A percentile compares a stretch with the other conserved stretches of the same genome.
phyloP scores from a whole-genome alignment of 2,329 filamentous ascomycete species.

The Fusarium begoniae region DNA sequence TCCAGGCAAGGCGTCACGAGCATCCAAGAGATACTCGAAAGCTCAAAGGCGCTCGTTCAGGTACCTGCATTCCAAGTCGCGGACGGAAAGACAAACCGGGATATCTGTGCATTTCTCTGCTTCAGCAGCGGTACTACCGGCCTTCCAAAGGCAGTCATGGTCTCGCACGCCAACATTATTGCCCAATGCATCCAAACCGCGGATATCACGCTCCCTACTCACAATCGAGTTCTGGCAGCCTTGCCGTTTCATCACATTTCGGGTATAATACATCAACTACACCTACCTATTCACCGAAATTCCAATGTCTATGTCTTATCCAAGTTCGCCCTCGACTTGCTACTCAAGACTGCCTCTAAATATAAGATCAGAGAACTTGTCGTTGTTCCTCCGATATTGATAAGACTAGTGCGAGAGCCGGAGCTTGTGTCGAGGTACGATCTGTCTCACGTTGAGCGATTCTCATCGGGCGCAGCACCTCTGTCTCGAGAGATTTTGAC shows the following conservation, averaged over 20 bases:
- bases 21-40: neutral
- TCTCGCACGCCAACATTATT: slow-evolving; percentile 37
- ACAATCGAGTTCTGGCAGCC: slow-evolving; percentile 24
- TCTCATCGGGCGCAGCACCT: slow-evolving; percentile 31
- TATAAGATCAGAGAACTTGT: neutral
- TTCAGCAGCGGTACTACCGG: slow-evolving; percentile 40
- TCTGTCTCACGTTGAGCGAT: slow-evolving; percentile 6
- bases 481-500: slow-evolving; percentile 11
- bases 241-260: slow-evolving; percentile 44
- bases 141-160: slow-evolving; percentile 36
- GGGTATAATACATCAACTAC: neutral
- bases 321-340: neutral
- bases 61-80: neutral
- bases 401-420: neutral
- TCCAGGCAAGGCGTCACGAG: neutral
- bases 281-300: neutral
- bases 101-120: slow-evolving; percentile 26
- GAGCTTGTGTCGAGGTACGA: slow-evolving; percentile 13
- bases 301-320: neutral
- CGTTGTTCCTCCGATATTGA: neutral
- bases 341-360: neutral
- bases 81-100: neutral
- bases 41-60: neutral
- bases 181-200: slow-evolving; percentile 29
- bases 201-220: neutral